These are phyloP conservation scores for Paramecium sexaurelia DNA, from an alignment of 73 alveolate species.

Conservation along the genomic window DNA sequence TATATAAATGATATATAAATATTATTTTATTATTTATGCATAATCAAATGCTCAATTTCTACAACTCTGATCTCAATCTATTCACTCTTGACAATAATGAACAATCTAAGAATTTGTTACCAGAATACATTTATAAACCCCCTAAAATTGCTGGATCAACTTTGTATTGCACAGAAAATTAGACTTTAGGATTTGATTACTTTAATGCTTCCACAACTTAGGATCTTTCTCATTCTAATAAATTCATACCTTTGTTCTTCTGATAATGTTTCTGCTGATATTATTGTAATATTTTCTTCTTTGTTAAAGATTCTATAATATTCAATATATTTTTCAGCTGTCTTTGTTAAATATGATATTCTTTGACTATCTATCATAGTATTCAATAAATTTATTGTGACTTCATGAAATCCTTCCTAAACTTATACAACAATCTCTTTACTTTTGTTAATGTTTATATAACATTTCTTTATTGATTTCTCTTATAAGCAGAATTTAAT, in stretches of 20 bases:
- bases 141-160: conserved; percentile 79
- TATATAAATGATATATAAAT: neutral
- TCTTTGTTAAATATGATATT: conserved; percentile 69
- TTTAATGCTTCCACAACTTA: conserved; percentile 77
- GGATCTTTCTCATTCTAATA: conserved; percentile 39
- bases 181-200: conserved; percentile 55
- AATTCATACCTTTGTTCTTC: conserved; percentile 67
- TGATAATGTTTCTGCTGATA: conserved; percentile 75
- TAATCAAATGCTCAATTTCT: conserved; percentile 63
- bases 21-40: conserved; percentile 12
- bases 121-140: conserved; percentile 86
- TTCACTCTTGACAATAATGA: conserved; percentile 75
- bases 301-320: conserved; percentile 73
- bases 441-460: conserved; percentile 63
- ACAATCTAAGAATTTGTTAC: conserved; percentile 82
- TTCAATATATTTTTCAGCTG: conserved; percentile 76
- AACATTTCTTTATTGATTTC: conserved; percentile 70
- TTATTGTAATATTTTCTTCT: conserved; percentile 78
- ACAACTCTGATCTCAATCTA: conserved; percentile 73
- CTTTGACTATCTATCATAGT: conserved; percentile 79
- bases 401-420: conserved; percentile 65
- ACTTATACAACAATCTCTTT: neutral
- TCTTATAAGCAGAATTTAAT: conserved; percentile 65
- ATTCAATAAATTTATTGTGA: conserved; percentile 73
- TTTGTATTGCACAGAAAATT: conserved; percentile 72